Evolutionary conservation across 768 basidiomycete genomes (phyloP).

Genomic region (Chalciporus sphaerocephalus): DNA sequence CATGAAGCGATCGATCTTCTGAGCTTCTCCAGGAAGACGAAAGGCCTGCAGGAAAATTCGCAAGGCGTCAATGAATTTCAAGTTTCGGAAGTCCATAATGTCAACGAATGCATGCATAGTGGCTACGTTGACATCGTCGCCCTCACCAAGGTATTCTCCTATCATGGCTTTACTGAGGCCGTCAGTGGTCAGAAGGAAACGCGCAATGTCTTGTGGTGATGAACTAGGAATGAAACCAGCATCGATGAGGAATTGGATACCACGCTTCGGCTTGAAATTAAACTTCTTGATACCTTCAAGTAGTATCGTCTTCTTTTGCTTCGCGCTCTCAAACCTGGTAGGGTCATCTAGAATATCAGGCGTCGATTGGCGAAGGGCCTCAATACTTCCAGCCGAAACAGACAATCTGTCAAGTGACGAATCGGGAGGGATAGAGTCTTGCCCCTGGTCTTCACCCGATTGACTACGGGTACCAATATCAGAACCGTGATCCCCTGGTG

Average conservation of each 20-base stretch:
- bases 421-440: conserved; percentile 54
- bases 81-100: conserved; percentile 76
- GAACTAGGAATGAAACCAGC: conserved; percentile 78
- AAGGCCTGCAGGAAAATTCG: conserved; percentile 90
- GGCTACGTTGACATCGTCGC: conserved; percentile 82
- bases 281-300: conserved; percentile 96
- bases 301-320: conserved; percentile 92
- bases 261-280: conserved; percentile 97
- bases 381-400: conserved; percentile 43
- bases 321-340: conserved; percentile 87
- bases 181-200: conserved; percentile 82
- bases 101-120: conserved; percentile 99
- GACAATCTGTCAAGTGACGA: conserved; percentile 53
- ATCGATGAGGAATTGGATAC: conserved; percentile 83
- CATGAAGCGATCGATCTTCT: conserved; percentile 99
- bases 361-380: conserved; percentile 61
- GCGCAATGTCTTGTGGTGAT: conserved; percentile 73
- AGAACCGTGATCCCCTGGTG: conserved; percentile 29
- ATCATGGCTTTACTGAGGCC: conserved; percentile 95
- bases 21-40: conserved; percentile 93
- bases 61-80: conserved; percentile 84
- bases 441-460: conserved; percentile 47
- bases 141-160: conserved; percentile 97
- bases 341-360: conserved; percentile 89
- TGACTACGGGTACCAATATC: conserved; percentile 45